Evolutionary conservation across 2,329 filamentous ascomycete species (phyloP).

Genomic region (Capronia epimyces): DNA sequence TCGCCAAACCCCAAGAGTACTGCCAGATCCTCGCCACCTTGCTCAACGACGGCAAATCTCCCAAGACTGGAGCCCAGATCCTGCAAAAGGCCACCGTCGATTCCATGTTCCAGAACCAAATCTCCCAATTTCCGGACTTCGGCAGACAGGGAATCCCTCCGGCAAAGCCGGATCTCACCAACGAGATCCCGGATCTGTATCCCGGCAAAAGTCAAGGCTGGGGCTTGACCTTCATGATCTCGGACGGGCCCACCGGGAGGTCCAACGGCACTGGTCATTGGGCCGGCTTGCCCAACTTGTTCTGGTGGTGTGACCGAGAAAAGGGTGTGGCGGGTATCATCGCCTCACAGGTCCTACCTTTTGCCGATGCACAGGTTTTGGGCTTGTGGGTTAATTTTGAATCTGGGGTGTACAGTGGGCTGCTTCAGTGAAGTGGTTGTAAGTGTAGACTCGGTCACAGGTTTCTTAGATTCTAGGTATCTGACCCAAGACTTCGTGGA

Average conservation of each 20-base stretch:
- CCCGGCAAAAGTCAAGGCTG: slow-evolving; percentile 53
- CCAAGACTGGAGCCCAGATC: slow-evolving; percentile 42
- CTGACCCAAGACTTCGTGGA: too few relatives aligned
- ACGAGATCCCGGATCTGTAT: slow-evolving; percentile 42
- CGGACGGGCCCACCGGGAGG: slow-evolving; percentile 47
- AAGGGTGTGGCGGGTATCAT: slow-evolving; percentile 33
- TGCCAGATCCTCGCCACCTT: slow-evolving; percentile 54
- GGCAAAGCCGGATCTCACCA: slow-evolving; percentile 47
- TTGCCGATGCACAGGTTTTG: slow-evolving; percentile 26
- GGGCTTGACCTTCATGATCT: slow-evolving; percentile 42
- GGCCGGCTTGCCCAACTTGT: slow-evolving; percentile 57
- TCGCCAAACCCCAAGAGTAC: slow-evolving; percentile 57
- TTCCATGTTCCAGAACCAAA: slow-evolving; percentile 50
- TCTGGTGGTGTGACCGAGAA: slow-evolving; percentile 39
- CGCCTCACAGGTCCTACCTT: slow-evolving; percentile 24
- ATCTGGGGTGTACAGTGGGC: slow-evolving; percentile 21
- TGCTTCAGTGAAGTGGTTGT: slow-evolving; percentile 4
- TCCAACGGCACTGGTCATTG: slow-evolving; percentile 50
- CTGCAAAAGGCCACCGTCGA: slow-evolving; percentile 46
- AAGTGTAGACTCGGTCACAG: too few relatives aligned
- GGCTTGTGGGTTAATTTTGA: slow-evolving; percentile 25
- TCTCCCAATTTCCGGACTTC: slow-evolving; percentile 52
- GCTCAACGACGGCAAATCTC: slow-evolving; percentile 59
- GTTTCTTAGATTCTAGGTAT: too few relatives aligned
- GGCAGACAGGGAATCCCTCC: slow-evolving; percentile 42